These are phyloP conservation scores for Parmelia sp. DNA, from an alignment of 495 filamentous ascomycete species.

Conservation along the genomic window DNA sequence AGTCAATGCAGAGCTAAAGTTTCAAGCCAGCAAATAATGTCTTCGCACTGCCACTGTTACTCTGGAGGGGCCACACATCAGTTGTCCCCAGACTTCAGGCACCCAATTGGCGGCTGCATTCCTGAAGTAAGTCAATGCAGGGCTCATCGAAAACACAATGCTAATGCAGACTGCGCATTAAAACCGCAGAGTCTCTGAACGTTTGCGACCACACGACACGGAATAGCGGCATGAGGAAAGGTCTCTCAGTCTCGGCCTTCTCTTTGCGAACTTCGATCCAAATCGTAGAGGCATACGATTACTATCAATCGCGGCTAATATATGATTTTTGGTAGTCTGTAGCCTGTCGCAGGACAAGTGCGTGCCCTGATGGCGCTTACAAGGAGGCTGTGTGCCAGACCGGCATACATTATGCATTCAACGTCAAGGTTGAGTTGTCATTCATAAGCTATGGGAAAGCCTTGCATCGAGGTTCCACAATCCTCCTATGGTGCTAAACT, in stretches of 20 bases:
- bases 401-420: background rate
- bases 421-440: background rate
- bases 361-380: background rate
- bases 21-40: too few species aligned
- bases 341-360: background rate
- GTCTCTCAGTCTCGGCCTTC: background rate
- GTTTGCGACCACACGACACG: background rate
- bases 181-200: background rate
- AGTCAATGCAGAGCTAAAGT: too few species aligned
- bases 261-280: background rate
- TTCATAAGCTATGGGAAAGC: background rate
- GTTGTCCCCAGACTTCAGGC: background rate
- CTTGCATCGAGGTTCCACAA: background rate
- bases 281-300: background rate
- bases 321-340: background rate
- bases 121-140: background rate
- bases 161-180: background rate
- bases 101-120: background rate
- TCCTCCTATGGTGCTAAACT: background rate
- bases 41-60: too few species aligned
- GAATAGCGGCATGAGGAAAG: background rate
- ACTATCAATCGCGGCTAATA: background rate
- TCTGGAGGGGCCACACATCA: too few species aligned
- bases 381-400: conserved; percentile 3
- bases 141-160: background rate